Evolutionary conservation across 2,329 filamentous ascomycete species (phyloP), one percentile per base, ranked within the genome.

Genomic region (Parafenestella ontariensis): DNA sequence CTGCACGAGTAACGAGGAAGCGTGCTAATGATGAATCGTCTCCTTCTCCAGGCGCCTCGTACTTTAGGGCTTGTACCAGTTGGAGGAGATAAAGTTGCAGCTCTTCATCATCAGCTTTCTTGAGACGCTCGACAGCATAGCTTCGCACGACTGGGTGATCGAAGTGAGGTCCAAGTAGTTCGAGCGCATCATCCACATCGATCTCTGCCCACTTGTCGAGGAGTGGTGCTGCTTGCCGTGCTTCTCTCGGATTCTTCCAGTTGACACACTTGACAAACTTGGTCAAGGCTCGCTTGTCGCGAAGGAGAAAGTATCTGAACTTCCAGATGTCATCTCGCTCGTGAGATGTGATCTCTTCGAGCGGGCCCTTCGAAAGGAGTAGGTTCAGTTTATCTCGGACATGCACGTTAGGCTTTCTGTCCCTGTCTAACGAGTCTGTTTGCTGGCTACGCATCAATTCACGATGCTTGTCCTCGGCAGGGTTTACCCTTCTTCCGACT

Each of bases 231-330:
- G 94, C 93, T 78, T 97, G 92, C 54, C 90, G 89, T 3, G 90
- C 88, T 80, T 99, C 94, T 57, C 87, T 87, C 42, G 86, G 84
- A 73, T 96, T 94, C 45, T 86, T 87, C 94, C 95, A 99, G 63
- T 96, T 93, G 34, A 97, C 94, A 0, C 94, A 97, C 75, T 98
- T 99, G 73, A 98, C 92, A 65, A 99, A 96, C 69, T 99, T 99
- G 29, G 94, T 99, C 53, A 98, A 81, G 2, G 94, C 81, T 50
- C 79, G 73, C 65, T 99, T 99, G 73, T 99, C 93, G 52, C 92
- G 85, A 1, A 93, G 95, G 20, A 99, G 78, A 74, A 97, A 94
- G 75, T 98, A 96, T 54, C 95, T 85, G 78, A 98, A 99, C 68
- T 96, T 95, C 96, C 96, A 99, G 18, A 99, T 87, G 46, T 97